Evolutionary conservation across 257 asterid species (phyloP).

Genomic region (Solanum bulbocastanum): DNA sequence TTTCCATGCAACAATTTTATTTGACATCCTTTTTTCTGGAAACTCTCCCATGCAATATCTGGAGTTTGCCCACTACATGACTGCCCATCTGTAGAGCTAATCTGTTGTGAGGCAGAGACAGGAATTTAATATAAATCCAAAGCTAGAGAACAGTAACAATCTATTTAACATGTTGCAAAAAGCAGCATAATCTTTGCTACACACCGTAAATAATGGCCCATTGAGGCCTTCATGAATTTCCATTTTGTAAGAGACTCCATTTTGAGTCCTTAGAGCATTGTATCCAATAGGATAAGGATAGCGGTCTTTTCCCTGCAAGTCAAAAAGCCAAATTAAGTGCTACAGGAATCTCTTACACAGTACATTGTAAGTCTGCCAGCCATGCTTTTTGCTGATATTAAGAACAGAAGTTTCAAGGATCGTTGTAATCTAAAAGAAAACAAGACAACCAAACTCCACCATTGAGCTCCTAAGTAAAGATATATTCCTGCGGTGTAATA

Average conservation of each 20-base stretch:
- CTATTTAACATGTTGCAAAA: neutral
- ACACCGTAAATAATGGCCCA: constrained; percentile 77
- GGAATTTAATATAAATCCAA: neutral
- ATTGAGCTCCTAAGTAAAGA: neutral
- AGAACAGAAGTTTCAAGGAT: neutral
- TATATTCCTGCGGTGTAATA: neutral
- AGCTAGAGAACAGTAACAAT: neutral
- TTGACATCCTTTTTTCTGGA: constrained; percentile 69
- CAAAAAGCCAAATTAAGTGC: constrained; percentile 3
- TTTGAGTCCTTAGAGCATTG: constrained; percentile 60
- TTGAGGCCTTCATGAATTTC: constrained; percentile 81
- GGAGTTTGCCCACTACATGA: constrained; percentile 85
- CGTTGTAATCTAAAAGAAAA: neutral
- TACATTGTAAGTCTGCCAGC: neutral
- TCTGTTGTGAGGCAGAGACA: constrained; percentile 26
- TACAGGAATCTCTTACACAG: neutral
- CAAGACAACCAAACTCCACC: neutral
- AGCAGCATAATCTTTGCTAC: constrained; percentile 14
- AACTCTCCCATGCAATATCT: constrained; percentile 72
- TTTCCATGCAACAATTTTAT: constrained; percentile 62
- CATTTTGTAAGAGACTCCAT: constrained; percentile 63
- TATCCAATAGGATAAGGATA: constrained; percentile 94
- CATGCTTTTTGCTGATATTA: neutral
- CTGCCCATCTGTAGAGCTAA: constrained; percentile 67
- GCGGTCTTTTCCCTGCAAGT: constrained; percentile 82